These are phyloP conservation scores for Endocalyx cinctus DNA, from an alignment of 2,329 filamentous ascomycete genomes.

Conservation along the genomic window DNA sequence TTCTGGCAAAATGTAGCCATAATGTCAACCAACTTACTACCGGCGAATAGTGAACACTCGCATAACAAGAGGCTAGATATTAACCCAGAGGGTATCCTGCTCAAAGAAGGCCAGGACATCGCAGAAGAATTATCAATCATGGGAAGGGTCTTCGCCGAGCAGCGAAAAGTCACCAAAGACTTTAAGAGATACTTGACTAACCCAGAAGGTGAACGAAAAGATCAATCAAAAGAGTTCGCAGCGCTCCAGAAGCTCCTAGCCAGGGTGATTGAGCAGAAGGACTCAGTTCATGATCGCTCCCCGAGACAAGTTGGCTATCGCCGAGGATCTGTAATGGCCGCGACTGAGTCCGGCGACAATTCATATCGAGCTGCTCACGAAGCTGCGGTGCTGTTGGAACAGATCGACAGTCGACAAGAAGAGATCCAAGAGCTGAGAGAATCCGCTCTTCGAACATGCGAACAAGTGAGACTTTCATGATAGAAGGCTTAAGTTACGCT, in stretches of 20 bases:
- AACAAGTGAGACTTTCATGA: constrained; percentile 22
- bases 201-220: too few relatives aligned
- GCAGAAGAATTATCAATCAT: constrained; percentile 45
- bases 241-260: constrained; percentile 15
- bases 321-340: too few relatives aligned
- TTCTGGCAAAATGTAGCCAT: constrained; percentile 32
- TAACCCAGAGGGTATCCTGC: constrained; percentile 36
- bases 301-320: constrained; percentile 2
- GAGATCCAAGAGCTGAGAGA: constrained; percentile 29
- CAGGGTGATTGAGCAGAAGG: constrained; percentile 15
- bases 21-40: background rate
- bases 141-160: constrained; percentile 32
- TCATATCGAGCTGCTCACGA: constrained; percentile 22
- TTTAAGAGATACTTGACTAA: constrained; percentile 36
- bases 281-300: constrained; percentile 28
- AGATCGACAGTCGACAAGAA: constrained; percentile 24
- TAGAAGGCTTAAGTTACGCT: background rate
- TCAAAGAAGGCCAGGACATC: constrained; percentile 42
- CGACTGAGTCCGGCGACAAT: too few relatives aligned
- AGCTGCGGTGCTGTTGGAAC: constrained; percentile 21
- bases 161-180: constrained; percentile 25
- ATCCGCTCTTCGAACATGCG: constrained; percentile 37
- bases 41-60: background rate
- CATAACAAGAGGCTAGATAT: constrained; percentile 46
- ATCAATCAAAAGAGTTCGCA: constrained; percentile 19